Evolutionary conservation across 2,329 filamentous ascomycete genomes (phyloP), one percentile per base, ranked within the genome.

Genomic region (Pseudocercospora fijiensis): DNA sequence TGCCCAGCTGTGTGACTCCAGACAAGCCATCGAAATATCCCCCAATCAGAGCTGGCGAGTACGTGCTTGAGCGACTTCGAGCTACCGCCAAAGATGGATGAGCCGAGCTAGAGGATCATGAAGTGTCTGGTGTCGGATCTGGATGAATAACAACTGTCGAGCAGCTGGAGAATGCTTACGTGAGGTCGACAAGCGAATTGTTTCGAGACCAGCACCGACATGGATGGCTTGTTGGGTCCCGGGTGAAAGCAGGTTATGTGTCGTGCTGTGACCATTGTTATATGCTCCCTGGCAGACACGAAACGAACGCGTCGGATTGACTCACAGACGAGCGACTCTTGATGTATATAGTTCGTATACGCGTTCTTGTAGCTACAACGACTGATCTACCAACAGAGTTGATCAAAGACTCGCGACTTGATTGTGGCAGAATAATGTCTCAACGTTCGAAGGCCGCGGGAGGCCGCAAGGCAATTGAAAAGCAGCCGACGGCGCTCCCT

Each of bases 31-130:
- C 67, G n/a, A 72, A 67, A 43, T 79, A 75, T 69, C 69, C 69
- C 30, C 76, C 74, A 0, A 75, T 79, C 33, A 66, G 69, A 10
- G 76, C 77, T 0, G 77, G 77, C 3, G 75, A 78, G 67, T 78
- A 78, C 64, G 74, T 78, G 41, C 63, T 78, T 5, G 75, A 78
- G 63, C 69, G 77, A 26, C 53, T 77, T 49, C 51, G 57, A 27
- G 62, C 65, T 2, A 65, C 63, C n/a, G 60, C 57, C n/a, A 60
- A 56, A 33, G 60, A 65, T 10, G 13, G 24, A 27, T 41, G 37
- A 41, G 16, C 37, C 5, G 13, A n/a, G 37, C 37, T 41, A 8
- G 37, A 41, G 37, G 4, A 16, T 18, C 6, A 41, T 30, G 26
- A 28, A 53, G 11, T n/a, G 13, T 30, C 22, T 27, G 49, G 26